phyloP scores from a whole-genome alignment of 768 basidiomycete species.

The Lactifluus volemus region DNA sequence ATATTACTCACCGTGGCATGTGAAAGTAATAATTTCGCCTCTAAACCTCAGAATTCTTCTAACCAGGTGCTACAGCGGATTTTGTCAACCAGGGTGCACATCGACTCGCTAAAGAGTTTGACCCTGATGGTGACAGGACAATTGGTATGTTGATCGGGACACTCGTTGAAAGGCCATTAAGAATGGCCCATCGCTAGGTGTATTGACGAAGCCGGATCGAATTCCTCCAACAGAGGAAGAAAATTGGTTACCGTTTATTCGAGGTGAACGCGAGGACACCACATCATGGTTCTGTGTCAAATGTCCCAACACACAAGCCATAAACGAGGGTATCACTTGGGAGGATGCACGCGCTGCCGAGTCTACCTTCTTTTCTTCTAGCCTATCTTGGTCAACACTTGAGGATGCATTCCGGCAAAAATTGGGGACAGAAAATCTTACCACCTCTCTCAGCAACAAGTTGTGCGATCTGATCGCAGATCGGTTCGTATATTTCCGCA shows the following conservation, averaged over 20 bases:
- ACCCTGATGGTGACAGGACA: conserved; percentile 56
- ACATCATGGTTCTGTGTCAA: conserved; percentile 49
- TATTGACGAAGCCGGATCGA: conserved; percentile 15
- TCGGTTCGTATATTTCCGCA: conserved; percentile 32
- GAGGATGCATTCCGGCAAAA: conserved; percentile 43
- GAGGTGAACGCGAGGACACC: conserved; percentile 41
- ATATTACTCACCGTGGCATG: conserved; percentile 56
- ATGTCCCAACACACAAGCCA: conserved; percentile 38
- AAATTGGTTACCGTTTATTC: conserved; percentile 48
- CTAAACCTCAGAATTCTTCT: background rate
- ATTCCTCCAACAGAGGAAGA: conserved; percentile 37
- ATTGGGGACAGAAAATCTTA: conserved; percentile 48
- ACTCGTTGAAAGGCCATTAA: background rate
- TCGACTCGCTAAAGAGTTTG: conserved; percentile 48
- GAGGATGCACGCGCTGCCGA: conserved; percentile 49
- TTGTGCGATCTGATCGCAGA: conserved; percentile 56
- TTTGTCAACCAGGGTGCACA: conserved; percentile 75
- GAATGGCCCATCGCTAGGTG: background rate
- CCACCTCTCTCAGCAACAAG: conserved; percentile 47
- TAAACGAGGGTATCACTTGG: conserved; percentile 50
- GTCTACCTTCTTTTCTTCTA: conserved; percentile 45
- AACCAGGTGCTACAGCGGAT: conserved; percentile 42
- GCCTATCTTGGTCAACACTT: conserved; percentile 45
- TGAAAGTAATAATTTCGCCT: conserved; percentile 43
- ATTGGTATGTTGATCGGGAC: conserved; percentile 39